Conservation (phyloP, 148 eudicot species). For the Rhododendron molle region DNA sequence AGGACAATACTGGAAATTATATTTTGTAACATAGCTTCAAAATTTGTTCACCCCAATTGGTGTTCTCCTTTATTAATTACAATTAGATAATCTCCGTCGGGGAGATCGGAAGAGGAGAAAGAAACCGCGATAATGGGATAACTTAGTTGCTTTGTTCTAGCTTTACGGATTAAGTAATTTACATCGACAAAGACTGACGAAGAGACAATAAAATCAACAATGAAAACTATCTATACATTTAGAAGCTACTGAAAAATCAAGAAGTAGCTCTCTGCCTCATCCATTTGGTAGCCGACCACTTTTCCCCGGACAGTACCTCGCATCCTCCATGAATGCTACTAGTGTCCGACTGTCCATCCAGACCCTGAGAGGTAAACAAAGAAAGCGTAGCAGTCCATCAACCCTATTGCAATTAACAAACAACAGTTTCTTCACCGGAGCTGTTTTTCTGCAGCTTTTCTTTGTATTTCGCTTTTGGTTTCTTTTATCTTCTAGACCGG, state of each 20-base stretch:
- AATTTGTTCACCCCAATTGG: not conserved
- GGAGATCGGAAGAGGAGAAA: too few species aligned
- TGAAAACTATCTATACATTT: not conserved
- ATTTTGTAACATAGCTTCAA: not conserved
- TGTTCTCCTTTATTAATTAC: not conserved
- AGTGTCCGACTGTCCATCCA: constrained; percentile 85
- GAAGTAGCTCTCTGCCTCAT: constrained; percentile 69
- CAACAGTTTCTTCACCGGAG: not conserved
- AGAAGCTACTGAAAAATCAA: constrained; percentile 18
- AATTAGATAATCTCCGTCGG: too few species aligned
- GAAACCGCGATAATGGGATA: not conserved
- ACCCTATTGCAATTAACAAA: not conserved
- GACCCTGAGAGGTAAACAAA: constrained; percentile 48
- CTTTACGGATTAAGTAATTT: not conserved
- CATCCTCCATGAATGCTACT: constrained; percentile 91
- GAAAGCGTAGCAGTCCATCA: not conserved
- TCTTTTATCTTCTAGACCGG: not conserved
- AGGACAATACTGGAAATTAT: too few species aligned
- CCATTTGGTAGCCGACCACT: constrained; percentile 99
- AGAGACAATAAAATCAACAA: not conserved
- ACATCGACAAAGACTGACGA: not conserved
- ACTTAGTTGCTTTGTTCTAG: not conserved
- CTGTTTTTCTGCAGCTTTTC: not conserved
- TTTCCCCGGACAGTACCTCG: constrained; percentile 82
- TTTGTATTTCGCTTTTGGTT: not conserved